Base-by-base conservation (phyloP, 257 asterid species). In the Forsythia suspensa region DNA sequence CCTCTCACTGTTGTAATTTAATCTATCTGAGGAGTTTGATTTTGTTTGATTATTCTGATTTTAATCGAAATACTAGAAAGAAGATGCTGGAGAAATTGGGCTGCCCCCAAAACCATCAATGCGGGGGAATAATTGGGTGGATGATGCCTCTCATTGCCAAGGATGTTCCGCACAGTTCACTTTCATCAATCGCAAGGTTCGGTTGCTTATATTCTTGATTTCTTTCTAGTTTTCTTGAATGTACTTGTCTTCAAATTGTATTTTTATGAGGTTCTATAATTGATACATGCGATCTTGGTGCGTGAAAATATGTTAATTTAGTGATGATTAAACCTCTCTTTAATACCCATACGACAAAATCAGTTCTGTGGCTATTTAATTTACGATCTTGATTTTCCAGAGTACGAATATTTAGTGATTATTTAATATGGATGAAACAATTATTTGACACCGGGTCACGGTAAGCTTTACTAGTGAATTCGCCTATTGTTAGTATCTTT, bases 121-220 rank as follows among this genome's bases (percentile, higher is more conserved):
- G 72, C 85, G 97, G 80, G 99, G 99, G 66, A 94, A 84, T 74
- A 84, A 36, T 86, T 92, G 99, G 99, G 98, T 96, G 41, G 93
- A 85, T 82, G 98, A 96, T 76, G 96, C 97, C 82, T 89, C 98
- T 7, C 92, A 94, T 84, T 96, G 99, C 88, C 99, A 96, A 86
- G 94, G 92, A 89, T 96, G 99, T 85, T 91, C 98, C 76, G 85
- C 97, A 1, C 97, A 91, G 86, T 96, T 96, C 89, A 91, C 98
- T 81, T 92, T 96, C 91, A 87, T 96, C 87, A 96, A 96, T 90
- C 98, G 99, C 85, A 96, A 94, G 98, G 99, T 96, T 51, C 11
- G 80, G 21, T 40, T 37, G 24, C 74, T 74, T 74, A 48, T 29
- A 78, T 70, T 75, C 39, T 42, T 73, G 75, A 76, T 72, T 74